Base-by-base conservation (phyloP, 768 basidiomycete genomes). In the Trametes meyenii region DNA sequence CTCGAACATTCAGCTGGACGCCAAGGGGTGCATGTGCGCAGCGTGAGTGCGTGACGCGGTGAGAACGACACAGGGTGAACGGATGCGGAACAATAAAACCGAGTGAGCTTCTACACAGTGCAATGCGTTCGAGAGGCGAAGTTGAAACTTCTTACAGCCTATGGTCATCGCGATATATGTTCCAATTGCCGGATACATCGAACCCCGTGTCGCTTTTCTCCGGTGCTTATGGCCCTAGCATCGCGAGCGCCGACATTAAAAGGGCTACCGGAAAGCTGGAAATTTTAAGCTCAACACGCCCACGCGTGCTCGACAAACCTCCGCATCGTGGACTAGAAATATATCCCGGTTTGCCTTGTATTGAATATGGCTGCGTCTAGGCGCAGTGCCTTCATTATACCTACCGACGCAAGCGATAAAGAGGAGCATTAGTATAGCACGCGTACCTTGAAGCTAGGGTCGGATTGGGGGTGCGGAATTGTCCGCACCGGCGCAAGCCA, bases 11-110 rank as follows among this genome's bases (percentile, higher is more conserved):
- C 45, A 54, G 13, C 23, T 16, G 43, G 42, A 26, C 44, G 44
- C 50, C n/a, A 60, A 33, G 29, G 29, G 29, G 59, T 51, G 54
- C 51, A 60, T 60, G 59, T 26, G 23, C 59, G 14, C 29, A 33
- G 29, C 29, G 26, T n/a, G 49, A 49, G 46, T 49, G 46, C 40
- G 56, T 50, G 24, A 58, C 46, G 46, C 39, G 56, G 38, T 4
- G 46, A 5, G 13, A 49, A 26, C 17, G 56, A 42, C n/a, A 49
- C 29, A 33, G 29, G 29, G 29, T 8, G 29, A 33, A 33, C 29
- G 29, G 29, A 8, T 33, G 29, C 29, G 29, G 29, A 33, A 33
- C 29, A 33, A 33, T 33, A 8, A 3, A 3, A 33, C 29, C 29
- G 29, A 33, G 8, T 8, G 29, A 33, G 29, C 8, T 33, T 33